These are phyloP conservation scores for Logfia minima DNA, from an alignment of 129 eudicot genomes.

Conservation along the genomic window DNA sequence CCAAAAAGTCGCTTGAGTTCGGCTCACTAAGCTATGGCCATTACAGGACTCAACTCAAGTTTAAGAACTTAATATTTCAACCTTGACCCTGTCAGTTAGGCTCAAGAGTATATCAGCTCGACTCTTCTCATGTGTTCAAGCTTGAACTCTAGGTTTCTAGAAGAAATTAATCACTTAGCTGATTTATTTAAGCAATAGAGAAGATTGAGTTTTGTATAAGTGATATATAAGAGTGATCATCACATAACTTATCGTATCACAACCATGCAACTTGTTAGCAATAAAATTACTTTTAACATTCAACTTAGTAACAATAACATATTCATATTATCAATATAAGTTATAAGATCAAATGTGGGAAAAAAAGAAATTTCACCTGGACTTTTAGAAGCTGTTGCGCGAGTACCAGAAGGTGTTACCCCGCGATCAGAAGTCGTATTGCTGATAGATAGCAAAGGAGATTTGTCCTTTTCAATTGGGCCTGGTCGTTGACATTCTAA, in stretches of 20 bases:
- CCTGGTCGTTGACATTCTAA: slow-evolving; percentile 30
- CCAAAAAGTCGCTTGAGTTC: no score
- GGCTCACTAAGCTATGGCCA: no score
- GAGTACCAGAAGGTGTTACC: slow-evolving; percentile 32
- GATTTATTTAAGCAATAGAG: no score
- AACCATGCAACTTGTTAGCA: not conserved
- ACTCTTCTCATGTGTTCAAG: not conserved
- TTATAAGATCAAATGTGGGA: not conserved
- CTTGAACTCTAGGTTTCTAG: no score
- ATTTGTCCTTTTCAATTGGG: slow-evolving; percentile 36
- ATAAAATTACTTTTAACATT: not conserved
- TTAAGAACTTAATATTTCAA: no score
- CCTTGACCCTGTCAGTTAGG: not conserved
- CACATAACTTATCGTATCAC: not conserved
- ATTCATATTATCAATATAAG: not conserved
- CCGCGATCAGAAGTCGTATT: slow-evolving; percentile 33
- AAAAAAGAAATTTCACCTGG: slow-evolving; percentile 47
- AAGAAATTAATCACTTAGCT: no score
- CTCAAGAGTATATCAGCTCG: not conserved
- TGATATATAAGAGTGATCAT: not conserved
- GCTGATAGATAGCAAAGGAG: slow-evolving; percentile 25
- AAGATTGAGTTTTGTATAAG: no score
- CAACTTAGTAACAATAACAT: not conserved
- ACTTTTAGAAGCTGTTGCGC: slow-evolving; percentile 42
- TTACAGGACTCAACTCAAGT: no score